A percentile compares a stretch with the other conserved stretches of the same genome.
Conservation (phyloP, 148 eudicot species). For the Rhododendron simsii region DNA sequence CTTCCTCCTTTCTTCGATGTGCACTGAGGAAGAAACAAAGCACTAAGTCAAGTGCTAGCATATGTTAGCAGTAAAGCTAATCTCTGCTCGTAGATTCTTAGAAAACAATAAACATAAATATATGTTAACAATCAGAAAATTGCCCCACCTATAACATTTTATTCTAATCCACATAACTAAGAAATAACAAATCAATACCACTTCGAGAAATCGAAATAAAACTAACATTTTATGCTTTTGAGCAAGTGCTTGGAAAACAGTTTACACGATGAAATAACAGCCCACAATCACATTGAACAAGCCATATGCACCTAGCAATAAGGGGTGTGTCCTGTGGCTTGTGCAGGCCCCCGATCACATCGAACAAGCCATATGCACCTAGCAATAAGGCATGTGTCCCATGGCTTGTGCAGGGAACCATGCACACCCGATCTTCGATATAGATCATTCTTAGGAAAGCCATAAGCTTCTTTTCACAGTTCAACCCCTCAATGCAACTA, state of each 20-base stretch:
- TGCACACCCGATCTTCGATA: background rate
- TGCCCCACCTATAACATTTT: background rate
- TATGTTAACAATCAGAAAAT: background rate
- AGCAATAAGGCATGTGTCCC: background rate
- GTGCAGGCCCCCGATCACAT: background rate
- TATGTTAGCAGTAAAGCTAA: background rate
- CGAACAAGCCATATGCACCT: background rate
- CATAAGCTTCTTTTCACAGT: background rate
- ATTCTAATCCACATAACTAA: background rate
- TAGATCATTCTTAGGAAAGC: background rate
- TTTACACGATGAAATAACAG: background rate
- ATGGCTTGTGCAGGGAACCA: background rate
- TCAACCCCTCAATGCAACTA: background rate
- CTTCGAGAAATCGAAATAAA: background rate
- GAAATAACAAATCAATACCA: background rate
- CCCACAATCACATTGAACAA: background rate
- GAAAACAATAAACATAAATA: background rate
- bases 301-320: background rate
- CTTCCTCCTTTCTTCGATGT: conserved; percentile 47
- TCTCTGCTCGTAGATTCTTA: background rate
- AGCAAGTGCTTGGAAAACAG: background rate
- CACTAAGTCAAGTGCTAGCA: conserved; percentile 4
- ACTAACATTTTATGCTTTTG: background rate
- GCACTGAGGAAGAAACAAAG: conserved; percentile 49
- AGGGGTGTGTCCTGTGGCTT: background rate